Evolutionary conservation across 2,329 filamentous ascomycete genomes (phyloP).

Genomic region (Claviceps sp.): DNA sequence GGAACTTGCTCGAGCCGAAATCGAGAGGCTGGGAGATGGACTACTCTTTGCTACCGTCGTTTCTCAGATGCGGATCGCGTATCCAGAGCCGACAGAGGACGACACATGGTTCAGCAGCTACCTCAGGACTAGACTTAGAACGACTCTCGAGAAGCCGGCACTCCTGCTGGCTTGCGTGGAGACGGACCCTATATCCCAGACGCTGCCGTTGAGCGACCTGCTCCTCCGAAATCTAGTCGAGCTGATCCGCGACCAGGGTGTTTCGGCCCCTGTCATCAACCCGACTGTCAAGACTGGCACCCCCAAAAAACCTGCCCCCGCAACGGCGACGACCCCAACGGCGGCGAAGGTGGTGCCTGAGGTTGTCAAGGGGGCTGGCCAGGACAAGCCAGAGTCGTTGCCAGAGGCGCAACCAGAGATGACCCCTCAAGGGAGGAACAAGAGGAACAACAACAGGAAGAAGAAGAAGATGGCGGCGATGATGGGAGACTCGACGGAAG

Average conservation of each 20-base stretch:
- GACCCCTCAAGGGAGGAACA: no score
- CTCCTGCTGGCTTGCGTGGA: neutral
- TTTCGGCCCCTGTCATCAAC: neutral
- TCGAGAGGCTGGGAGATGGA: neutral
- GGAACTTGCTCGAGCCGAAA: neutral
- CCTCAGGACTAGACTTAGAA: neutral
- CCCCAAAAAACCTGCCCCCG: no score
- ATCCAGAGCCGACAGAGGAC: neutral
- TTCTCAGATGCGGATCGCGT: neutral
- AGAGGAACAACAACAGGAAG: no score
- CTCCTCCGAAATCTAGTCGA: neutral
- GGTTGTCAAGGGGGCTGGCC: no score
- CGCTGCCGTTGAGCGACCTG: neutral
- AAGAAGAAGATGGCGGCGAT: no score
- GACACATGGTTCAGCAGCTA: neutral
- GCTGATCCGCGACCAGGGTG: neutral
- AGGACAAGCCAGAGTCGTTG: no score
- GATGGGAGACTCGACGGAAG: no score
- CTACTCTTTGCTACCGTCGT: neutral
- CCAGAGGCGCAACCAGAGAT: no score
- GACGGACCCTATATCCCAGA: neutral
- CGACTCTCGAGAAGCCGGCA: neutral
- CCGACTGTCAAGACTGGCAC: no score
- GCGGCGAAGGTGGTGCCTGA: no score
- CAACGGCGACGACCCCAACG: no score